These are phyloP conservation scores for Cronartium quercuum DNA, from an alignment of 1,284 basidiomycete genomes.

Conservation along the genomic window DNA sequence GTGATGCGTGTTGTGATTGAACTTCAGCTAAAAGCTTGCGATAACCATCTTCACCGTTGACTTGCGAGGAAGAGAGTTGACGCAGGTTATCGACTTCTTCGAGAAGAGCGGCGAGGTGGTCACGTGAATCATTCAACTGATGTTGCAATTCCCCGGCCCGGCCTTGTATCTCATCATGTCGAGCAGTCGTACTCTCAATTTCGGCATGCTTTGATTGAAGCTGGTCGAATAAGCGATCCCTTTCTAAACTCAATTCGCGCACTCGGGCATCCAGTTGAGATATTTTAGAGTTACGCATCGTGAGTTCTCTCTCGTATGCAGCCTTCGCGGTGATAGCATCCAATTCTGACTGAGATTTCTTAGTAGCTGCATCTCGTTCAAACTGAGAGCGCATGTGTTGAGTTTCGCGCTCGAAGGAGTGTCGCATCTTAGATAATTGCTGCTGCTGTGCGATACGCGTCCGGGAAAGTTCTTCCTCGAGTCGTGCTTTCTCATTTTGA, in stretches of 20 bases:
- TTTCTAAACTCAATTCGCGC: slow-evolving; percentile 2
- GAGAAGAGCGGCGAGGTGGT: slow-evolving; percentile 13
- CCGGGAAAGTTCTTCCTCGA: slow-evolving; percentile 22
- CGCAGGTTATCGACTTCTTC: slow-evolving; percentile 13
- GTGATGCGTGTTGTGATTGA: background rate
- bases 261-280: slow-evolving; percentile 18
- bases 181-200: slow-evolving; percentile 8
- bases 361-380: slow-evolving; percentile 15
- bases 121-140: slow-evolving; percentile 11
- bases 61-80: background rate
- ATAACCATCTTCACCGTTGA: background rate
- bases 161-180: slow-evolving; percentile 25
- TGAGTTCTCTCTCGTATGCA: slow-evolving; percentile 18
- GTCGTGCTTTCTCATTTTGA: slow-evolving; percentile 5
- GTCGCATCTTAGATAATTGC: slow-evolving; percentile 26
- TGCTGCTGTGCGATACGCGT: slow-evolving; percentile 14
- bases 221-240: slow-evolving; percentile 19
- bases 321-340: slow-evolving; percentile 33
- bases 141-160: slow-evolving; percentile 18
- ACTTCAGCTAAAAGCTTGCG: background rate
- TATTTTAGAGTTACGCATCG: slow-evolving; percentile 25
- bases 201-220: slow-evolving; percentile 16
- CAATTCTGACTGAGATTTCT: slow-evolving; percentile 26
- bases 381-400: slow-evolving; percentile 14
- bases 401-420: slow-evolving; percentile 34